Evolutionary conservation across 371 early-diverging fungal species (phyloP), one percentile per base, ranked within the genome.

Genomic region (Haplosporangium sp.): DNA sequence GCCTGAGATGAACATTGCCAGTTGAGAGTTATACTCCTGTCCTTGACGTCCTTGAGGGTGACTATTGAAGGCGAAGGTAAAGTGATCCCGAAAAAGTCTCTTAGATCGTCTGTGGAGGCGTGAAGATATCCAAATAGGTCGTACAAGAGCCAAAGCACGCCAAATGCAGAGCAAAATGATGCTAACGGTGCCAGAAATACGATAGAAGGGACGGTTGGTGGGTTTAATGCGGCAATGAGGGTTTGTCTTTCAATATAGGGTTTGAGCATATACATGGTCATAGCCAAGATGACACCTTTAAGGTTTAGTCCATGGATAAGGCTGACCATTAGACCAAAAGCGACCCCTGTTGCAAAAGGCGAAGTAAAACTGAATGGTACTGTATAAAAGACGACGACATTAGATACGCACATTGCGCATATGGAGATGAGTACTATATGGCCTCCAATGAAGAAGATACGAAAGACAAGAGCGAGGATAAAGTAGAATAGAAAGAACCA

Each of bases 401-500:
- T 85, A 62, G 85, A 62, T 47, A 76, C 38, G 52, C 84, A 73
- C 65, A 85, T 85, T 20, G 84, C 70, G 4, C 77, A 69, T 37
- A 84, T 76, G 4, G 86, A 83, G 61, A 84, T 71, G 40, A 83
- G 69, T 17, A 86, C 76, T 42, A 86, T 85, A 39, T 78, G 76
- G 6, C 74, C 70, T 10, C 87, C 85, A 13, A 87, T 76, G 53
- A 81, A 75, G 64, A 84, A 84, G 38, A 84, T 83, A 59, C 86
- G 78, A 42, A 77, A 74, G 59, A 85, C 82, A 17, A 88, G 72
- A 40, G 85, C 85, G 42, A 86, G 76, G 67, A 85, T 86, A 69
- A 86, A 85, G 73, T 84, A 83, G 42, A 83, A 72, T 61, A 87
- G 81, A 39, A 87, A 84, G 60, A 88, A 76, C 87, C 87, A 88